Evolutionary conservation across 345 rosid genomes (phyloP), one percentile per base, ranked within the genome.

Genomic region (Syzygium jambos): DNA sequence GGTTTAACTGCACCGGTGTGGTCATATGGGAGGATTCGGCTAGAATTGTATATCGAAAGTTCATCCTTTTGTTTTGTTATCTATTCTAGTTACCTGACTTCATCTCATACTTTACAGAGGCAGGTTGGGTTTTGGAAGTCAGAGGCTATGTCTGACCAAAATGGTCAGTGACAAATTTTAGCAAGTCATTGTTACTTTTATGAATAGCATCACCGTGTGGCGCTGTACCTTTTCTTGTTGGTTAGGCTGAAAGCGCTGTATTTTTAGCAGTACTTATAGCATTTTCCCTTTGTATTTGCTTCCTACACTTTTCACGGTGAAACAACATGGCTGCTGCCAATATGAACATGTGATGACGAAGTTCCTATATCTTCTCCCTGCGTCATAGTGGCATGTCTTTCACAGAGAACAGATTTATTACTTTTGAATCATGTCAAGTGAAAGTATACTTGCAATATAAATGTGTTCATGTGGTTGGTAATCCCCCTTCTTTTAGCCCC

Each of bases 61-160:
- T 29, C 53, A 51, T 52, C n/a, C 63, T 38, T 63, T 27, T 53
- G 54, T 84, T 25, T 63, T 12, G 7, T 73, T 73, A 73, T 73
- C 49, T 49, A 38, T 38, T 38, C 49, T 34, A 38, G 49, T 73
- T 11, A 13, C 49, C 82, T 73, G 82, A 73, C 63, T 90, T 61
- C 85, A 85, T 86, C 89, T 41, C 88, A 49, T 59, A 65, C 27
- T 12, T 92, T 84, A 89, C 92, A 91, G 93, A 88, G 91, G 87
- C 92, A 91, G 88, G 90, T 92, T 25, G 93, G 93, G 52, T 91
- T 91, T 86, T 92, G 93, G 93, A 94, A 89, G 88, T 87, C 90
- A 25, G 91, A 92, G 80, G 53, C 88, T 41, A 23, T 87, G 86
- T 88, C 89, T 68, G 92, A 89, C 87, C 91, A 85, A 51, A 87